phyloP scores from a whole-genome alignment of 139 green algal genomes.

The Zygnema cylindricum region DNA sequence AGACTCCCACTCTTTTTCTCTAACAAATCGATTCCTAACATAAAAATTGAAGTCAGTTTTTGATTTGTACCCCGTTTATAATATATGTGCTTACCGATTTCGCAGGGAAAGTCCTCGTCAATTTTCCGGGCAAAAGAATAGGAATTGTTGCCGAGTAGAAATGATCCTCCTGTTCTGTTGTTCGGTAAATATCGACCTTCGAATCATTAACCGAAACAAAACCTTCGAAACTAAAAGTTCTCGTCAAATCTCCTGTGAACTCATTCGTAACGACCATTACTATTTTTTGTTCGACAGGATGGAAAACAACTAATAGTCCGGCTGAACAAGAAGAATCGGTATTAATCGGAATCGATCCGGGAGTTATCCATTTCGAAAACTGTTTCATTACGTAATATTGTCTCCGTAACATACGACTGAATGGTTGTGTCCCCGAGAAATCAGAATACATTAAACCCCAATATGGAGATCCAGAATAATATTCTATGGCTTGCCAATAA shows the following conservation, averaged over 20 bases:
- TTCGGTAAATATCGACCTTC: background rate
- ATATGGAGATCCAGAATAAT: background rate
- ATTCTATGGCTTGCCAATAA: constrained; percentile 60
- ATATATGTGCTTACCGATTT: background rate
- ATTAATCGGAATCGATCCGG: background rate
- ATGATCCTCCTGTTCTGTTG: background rate
- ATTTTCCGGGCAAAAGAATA: background rate
- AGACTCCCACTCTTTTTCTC: background rate
- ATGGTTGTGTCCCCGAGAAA: background rate
- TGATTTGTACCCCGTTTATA: background rate
- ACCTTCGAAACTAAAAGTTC: background rate
- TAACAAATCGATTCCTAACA: background rate
- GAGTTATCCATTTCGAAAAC: constrained; percentile 9
- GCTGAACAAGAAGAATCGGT: background rate
- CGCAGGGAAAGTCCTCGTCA: background rate
- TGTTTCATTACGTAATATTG: constrained; percentile 42
- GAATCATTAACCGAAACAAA: background rate
- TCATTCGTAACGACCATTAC: constrained; percentile 9
- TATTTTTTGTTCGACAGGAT: background rate
- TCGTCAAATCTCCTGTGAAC: background rate
- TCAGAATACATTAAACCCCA: background rate
- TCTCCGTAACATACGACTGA: constrained; percentile 1
- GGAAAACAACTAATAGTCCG: background rate
- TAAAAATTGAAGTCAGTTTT: background rate
- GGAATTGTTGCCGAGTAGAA: background rate